These are phyloP conservation scores for Schizopora paradoxa DNA, from an alignment of 1,284 basidiomycete genomes.

Conservation along the genomic window DNA sequence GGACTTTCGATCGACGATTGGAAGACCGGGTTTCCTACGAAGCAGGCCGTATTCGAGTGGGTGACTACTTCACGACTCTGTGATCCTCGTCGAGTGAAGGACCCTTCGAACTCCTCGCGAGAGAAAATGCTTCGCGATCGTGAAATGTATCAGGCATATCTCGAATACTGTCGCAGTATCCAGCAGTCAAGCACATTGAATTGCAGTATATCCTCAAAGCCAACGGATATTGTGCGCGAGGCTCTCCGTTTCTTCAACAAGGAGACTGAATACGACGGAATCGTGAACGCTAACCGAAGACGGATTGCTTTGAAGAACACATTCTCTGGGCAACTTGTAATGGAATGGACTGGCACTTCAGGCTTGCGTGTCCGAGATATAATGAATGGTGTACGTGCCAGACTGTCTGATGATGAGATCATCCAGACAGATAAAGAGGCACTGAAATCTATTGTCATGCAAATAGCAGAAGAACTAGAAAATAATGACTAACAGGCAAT, in stretches of 20 bases:
- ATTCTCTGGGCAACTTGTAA: conserved; percentile 16
- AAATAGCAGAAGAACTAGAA: no score
- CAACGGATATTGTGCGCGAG: conserved; percentile 31
- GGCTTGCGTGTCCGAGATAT: conserved; percentile 8
- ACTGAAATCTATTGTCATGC: no score
- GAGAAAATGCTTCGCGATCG: no score
- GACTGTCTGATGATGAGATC: conserved; percentile 7
- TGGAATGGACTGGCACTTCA: conserved; percentile 16
- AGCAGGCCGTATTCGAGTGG: conserved; percentile 53
- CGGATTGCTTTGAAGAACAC: conserved; percentile 20
- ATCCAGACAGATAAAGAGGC: neutral
- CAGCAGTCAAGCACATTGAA: neutral
- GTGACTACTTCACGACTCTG: conserved; percentile 47
- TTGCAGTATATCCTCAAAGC: neutral
- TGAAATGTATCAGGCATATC: conserved; percentile 55
- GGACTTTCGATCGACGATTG: conserved; percentile 49
- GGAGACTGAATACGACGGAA: conserved; percentile 41
- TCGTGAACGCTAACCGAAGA: conserved; percentile 28
- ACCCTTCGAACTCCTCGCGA: conserved; percentile 30
- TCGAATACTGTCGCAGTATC: conserved; percentile 38
- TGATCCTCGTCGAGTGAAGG: conserved; percentile 29
- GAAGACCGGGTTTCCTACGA: conserved; percentile 47
- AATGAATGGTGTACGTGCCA: conserved; percentile 16
- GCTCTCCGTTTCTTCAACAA: conserved; percentile 52
- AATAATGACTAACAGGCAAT: no score